These are phyloP conservation scores for Trichoderma sp. DNA, from an alignment of 2,329 filamentous ascomycete genomes.

Conservation along the genomic window DNA sequence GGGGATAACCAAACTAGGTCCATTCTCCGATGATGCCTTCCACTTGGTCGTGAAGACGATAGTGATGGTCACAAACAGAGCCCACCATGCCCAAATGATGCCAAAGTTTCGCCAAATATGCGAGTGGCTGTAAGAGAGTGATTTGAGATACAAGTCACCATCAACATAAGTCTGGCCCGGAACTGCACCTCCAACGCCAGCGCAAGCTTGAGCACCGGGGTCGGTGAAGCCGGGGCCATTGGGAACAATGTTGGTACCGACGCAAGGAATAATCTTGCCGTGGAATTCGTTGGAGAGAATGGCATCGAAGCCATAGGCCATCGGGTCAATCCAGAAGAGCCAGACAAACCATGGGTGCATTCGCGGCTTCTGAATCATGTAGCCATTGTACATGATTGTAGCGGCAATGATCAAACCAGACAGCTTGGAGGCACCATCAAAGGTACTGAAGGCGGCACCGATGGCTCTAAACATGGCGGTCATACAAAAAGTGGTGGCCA, in stretches of 20 bases:
- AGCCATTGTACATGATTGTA: slow-evolving; percentile 63
- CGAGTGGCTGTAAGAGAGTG: slow-evolving; percentile 53
- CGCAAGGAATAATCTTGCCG: slow-evolving; percentile 52
- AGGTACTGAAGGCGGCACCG: slow-evolving; percentile 56
- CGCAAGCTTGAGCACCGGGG: slow-evolving; percentile 50
- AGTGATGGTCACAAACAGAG: slow-evolving; percentile 58
- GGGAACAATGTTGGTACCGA: slow-evolving; percentile 51
- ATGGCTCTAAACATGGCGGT: slow-evolving; percentile 59
- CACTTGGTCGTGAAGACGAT: slow-evolving; percentile 59
- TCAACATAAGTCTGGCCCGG: slow-evolving; percentile 50
- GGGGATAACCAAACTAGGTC: slow-evolving; percentile 60
- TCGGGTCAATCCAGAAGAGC: slow-evolving; percentile 66
- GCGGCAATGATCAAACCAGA: slow-evolving; percentile 53
- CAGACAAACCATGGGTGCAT: slow-evolving; percentile 67
- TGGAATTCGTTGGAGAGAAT: slow-evolving; percentile 73
- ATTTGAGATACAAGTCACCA: slow-evolving; percentile 60
- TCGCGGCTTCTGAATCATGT: slow-evolving; percentile 60
- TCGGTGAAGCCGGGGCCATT: slow-evolving; percentile 50
- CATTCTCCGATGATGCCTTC: slow-evolving; percentile 54
- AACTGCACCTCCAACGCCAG: slow-evolving; percentile 58
- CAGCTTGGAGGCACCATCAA: slow-evolving; percentile 61
- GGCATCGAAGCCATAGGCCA: slow-evolving; percentile 70
- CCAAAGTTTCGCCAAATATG: slow-evolving; percentile 64
- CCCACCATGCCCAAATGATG: slow-evolving; percentile 65
- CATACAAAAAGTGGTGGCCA: slow-evolving; percentile 56